Base-by-base conservation (phyloP, 768 basidiomycete genomes). In the Myochromella boudieri region DNA sequence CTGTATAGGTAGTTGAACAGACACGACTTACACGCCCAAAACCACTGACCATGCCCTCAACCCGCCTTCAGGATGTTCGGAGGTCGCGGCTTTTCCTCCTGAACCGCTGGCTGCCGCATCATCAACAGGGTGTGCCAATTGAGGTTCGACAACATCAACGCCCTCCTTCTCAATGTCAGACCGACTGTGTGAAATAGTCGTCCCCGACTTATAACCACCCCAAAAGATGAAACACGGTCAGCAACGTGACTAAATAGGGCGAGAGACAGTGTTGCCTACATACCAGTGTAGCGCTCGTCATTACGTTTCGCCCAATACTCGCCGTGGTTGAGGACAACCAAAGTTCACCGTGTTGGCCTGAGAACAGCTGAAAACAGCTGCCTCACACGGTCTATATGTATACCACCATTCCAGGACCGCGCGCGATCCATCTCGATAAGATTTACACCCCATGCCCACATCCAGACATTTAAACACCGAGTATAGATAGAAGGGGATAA, bases 21-120 rank as follows among this genome's bases (percentile, higher is more conserved):
- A 7, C 37, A 12, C 14, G 18, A 33, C 59, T 46, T 37, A 64
- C 62, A 51, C 59, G 24, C 62, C 62, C 31, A 62, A 39, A 28
- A 63, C 38, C 5, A 60, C 61, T 10, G 20, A 42, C 60, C 62
- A 63, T 12, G 56, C 62, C 25, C 48, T 45, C 49, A 36, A 40
- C 27, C 60, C 60, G 26, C 60, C 60, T 37, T 62, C 60, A 3
- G 59, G 59, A 48, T 49, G 58, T n/a, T 46, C 48, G 11, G 10
- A 29, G 8, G 24, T 37, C 28, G 34, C 31, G n/a, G n/a, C 31
- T 9, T n/a, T 25, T 21, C 25, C 8, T 28, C 32, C 21, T 43
- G 34, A n/a, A 17, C 28, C 18, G 15, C 27, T 31, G 11, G 5
- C 36, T 15, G 18, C 21, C 38, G 26, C n/a, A 14, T 31, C 8